These are phyloP conservation scores for Russula vinacea DNA, from an alignment of 768 basidiomycete genomes.

Conservation along the genomic window DNA sequence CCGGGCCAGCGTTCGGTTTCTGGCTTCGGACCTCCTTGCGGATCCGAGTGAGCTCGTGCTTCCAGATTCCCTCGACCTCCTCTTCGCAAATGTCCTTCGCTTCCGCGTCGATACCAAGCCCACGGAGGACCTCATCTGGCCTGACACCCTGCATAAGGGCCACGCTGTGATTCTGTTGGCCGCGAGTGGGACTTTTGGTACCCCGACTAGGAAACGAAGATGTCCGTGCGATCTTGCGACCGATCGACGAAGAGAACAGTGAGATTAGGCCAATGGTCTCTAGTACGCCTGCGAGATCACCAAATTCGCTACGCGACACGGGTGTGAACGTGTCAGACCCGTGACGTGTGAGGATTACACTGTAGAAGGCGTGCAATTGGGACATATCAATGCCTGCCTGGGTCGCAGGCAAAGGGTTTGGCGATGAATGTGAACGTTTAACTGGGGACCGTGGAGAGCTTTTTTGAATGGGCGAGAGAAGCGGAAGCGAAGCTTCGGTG, in stretches of 20 bases:
- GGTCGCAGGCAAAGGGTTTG: slow-evolving; percentile 32
- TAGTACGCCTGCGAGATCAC: slow-evolving; percentile 64
- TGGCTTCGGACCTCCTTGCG: slow-evolving; percentile 43
- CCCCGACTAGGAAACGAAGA: slow-evolving; percentile 50
- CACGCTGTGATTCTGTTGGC: slow-evolving; percentile 43
- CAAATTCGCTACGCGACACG: slow-evolving; percentile 73
- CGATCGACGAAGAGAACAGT: slow-evolving; percentile 37
- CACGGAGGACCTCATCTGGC: slow-evolving; percentile 66
- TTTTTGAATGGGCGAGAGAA: slow-evolving; percentile 36
- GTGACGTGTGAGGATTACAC: slow-evolving; percentile 52
- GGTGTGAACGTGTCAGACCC: slow-evolving; percentile 55
- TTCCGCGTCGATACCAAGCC: slow-evolving; percentile 50
- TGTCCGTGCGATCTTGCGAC: slow-evolving; percentile 53
- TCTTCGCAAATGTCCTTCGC: slow-evolving; percentile 46
- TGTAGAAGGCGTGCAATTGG: slow-evolving; percentile 65
- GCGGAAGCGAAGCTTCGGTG: slow-evolving; percentile 51
- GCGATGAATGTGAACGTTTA: slow-evolving; percentile 49
- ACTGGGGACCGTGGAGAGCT: slow-evolving; percentile 42
- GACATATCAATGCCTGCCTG: slow-evolving; percentile 51
- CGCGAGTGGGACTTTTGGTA: slow-evolving; percentile 29
- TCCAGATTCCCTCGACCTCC: slow-evolving; percentile 53
- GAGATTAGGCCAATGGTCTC: slow-evolving; percentile 69
- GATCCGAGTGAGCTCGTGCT: slow-evolving; percentile 48
- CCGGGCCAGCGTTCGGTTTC: slow-evolving; percentile 24
- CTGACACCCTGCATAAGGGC: slow-evolving; percentile 60